Evolutionary conservation across 495 filamentous ascomycete species (phyloP).

Genomic region (Cladorrhinum samala): DNA sequence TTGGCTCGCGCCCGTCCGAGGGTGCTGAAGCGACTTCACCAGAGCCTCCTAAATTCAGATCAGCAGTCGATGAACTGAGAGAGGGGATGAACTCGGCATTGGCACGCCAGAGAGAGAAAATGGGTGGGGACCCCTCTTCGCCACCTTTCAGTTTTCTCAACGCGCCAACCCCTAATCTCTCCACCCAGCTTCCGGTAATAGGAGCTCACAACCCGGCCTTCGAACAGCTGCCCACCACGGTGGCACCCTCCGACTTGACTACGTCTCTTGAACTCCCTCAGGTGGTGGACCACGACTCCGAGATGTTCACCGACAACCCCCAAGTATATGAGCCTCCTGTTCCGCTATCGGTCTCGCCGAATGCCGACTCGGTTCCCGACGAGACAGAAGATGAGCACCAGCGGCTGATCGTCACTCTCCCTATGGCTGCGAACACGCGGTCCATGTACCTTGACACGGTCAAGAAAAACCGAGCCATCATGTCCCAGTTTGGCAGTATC

Average conservation of each 20-base stretch:
- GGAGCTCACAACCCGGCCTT: background rate
- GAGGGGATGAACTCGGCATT: background rate
- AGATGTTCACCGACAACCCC: background rate
- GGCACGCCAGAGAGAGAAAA: background rate
- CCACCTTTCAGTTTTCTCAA: background rate
- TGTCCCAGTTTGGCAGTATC: slow-evolving; percentile 27
- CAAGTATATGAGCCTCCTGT: slow-evolving; percentile 1
- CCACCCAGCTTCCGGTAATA: background rate
- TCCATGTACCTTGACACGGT: slow-evolving; percentile 36
- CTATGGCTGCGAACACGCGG: slow-evolving; percentile 32
- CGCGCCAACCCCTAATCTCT: background rate
- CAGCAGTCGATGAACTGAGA: background rate
- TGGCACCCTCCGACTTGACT: background rate
- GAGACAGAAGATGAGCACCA: slow-evolving; percentile 7
- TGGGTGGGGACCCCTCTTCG: background rate
- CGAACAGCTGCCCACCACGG: background rate
- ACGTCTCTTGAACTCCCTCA: background rate
- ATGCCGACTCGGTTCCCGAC: background rate
- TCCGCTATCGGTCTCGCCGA: background rate
- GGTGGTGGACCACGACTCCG: background rate
- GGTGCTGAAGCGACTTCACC: too few relatives aligned
- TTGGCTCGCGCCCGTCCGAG: too few relatives aligned
- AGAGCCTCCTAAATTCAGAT: background rate
- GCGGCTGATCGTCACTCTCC: slow-evolving; percentile 36
- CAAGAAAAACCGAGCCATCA: slow-evolving; percentile 27